phyloP scores from a whole-genome alignment of 139 green algal species.

The Raphidocelis subcapitata region DNA sequence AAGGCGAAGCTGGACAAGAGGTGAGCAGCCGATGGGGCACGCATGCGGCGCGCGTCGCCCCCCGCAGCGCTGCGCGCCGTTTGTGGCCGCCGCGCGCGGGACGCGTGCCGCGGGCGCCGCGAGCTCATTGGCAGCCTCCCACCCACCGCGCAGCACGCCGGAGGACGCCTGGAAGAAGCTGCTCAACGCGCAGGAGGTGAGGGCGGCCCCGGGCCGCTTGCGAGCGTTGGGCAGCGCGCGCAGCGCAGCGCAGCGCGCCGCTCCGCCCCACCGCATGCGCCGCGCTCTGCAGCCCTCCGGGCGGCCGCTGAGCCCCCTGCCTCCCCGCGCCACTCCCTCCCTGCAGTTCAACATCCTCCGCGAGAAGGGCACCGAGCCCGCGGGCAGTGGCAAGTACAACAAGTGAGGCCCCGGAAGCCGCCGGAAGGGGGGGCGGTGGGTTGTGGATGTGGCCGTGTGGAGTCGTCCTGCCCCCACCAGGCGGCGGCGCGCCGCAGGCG shows the following conservation, averaged over 20 bases:
- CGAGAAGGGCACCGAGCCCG: constrained; percentile 90
- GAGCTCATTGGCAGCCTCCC: too few relatives aligned
- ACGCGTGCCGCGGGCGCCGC: too few relatives aligned
- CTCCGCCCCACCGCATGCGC: not conserved
- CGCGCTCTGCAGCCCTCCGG: not conserved
- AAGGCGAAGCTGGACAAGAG: too few relatives aligned
- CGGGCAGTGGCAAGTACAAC: constrained; percentile 84
- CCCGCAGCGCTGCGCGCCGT: too few relatives aligned
- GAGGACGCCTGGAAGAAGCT: constrained; percentile 13
- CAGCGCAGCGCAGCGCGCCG: not conserved
- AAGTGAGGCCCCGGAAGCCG: constrained; percentile 44
- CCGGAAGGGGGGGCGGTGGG: too few relatives aligned
- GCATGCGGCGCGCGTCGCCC: too few relatives aligned
- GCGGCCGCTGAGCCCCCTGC: not conserved
- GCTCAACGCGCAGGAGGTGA: constrained; percentile 1
- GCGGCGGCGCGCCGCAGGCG: too few relatives aligned
- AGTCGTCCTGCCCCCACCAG: too few relatives aligned
- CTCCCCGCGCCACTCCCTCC: not conserved
- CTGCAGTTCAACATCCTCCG: constrained; percentile 87
- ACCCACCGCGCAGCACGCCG: not conserved
- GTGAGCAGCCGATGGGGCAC: too few relatives aligned
- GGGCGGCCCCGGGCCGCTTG: not conserved
- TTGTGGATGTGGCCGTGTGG: too few relatives aligned
- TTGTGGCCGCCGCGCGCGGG: too few relatives aligned
- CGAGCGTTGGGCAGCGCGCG: not conserved